Evolutionary conservation across 306 rosid species (phyloP), one percentile per base, ranked within the genome.

Genomic region (Pterocarpus macrocarpus): DNA sequence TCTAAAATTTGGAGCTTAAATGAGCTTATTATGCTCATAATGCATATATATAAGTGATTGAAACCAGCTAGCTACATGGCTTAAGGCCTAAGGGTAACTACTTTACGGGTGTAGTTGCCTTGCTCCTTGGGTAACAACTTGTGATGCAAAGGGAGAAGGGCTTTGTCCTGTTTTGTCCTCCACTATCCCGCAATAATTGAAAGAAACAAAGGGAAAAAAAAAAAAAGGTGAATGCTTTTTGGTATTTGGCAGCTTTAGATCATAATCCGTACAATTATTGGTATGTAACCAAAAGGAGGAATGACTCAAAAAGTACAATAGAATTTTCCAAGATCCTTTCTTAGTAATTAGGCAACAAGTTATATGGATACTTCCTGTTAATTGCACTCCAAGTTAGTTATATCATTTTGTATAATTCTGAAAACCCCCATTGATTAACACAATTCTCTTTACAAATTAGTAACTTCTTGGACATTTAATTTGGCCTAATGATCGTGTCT

Each of bases 261-360:
- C 49, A 56, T 32, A 15, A 38, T 64, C 66, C 70, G 75, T 61
- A 76, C 71, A 55, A 80, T 49, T 56, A 69, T 44, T 81, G 70
- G 17, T 22, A 13, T 52, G 70, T 34, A 75, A 12, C 47, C 77
- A 38, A 84, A 80, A 62, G 68, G 32, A 41, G 3, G 7, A 61
- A 2, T 34, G 70, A 55, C 58, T 36, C 70, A 38, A 44, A 38
- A 64, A 69, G 59, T 64, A 28, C 14, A 22, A 70, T 28, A 76
- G 44, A 76, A 80, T 80, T 85, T 75, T 71, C 82, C 36, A 52
- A 34, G 28, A 15, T 44, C 45, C 44, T 63, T 80, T 80, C 77
- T 47, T 33, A 47, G 72, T 2, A 43, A 45, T 55, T 61, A 52
- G 69, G 77, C 4, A 73, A 79, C n/a, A 39, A 45, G 41, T 80